Evolutionary conservation across 768 basidiomycete genomes (phyloP).

Genomic region (Suillus variegatus): DNA sequence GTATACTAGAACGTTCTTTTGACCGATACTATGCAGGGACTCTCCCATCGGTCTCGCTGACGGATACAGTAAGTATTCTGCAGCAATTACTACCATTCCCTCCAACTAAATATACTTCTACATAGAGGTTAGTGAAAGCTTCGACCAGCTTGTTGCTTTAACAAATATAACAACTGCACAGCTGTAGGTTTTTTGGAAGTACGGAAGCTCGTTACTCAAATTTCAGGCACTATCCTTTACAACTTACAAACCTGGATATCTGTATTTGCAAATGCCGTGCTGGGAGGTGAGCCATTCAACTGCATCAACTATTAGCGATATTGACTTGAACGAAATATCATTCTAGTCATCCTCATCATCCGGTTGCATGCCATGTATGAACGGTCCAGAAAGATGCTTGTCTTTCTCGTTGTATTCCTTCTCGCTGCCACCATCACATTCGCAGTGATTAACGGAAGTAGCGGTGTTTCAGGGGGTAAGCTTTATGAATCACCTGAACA

Average conservation of each 20-base stretch:
- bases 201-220: neutral
- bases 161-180: neutral
- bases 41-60: neutral
- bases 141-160: neutral
- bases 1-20: neutral
- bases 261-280: neutral
- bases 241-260: neutral
- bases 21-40: neutral
- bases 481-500: neutral
- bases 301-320: neutral
- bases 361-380: slow-evolving; percentile 1
- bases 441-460: neutral
- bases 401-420: neutral
- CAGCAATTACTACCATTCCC: neutral
- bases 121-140: neutral
- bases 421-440: neutral
- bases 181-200: neutral
- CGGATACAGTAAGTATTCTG: neutral
- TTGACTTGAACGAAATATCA: neutral
- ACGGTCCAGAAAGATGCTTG: neutral
- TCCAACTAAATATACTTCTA: neutral
- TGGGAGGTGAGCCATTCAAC: neutral
- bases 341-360: neutral
- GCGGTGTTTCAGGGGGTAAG: neutral
- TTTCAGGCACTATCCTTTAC: neutral